Evolutionary conservation across 169 alveolate genomes (phyloP), one percentile per base, ranked within the genome.

Genomic region (Plasmodium knowlesi): DNA sequence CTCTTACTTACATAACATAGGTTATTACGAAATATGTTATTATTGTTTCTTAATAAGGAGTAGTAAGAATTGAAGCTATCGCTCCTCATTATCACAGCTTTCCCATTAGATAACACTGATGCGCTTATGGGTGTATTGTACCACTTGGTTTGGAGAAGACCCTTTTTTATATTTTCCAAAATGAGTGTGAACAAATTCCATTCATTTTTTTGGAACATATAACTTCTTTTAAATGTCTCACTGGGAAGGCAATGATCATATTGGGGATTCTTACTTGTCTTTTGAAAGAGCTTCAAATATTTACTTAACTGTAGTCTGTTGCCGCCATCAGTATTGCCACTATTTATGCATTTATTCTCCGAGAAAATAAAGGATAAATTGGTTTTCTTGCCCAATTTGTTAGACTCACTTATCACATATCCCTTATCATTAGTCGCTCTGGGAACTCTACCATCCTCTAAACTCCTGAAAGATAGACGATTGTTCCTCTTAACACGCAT

Each of bases 1-100:
- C 57, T 84, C 50, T 84, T 84, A 5, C 76, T 70, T 32, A 41
- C 76, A 73, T 84, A 84, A n/a, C 43, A 72, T 73, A 84, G 25
- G 61, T 84, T 71, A 72, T 84, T 84, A 28, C 39, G 76, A 41
- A 84, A 84, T 3, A 84, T 72, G 14, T 71, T 72, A 22, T 71
- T 84, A 43, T 74, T 73, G 19, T 30, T 84, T 28, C 74, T 22
- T 72, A 84, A 84, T 19, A 73, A 6, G 6, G 84, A 84, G 76
- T 41, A 73, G 28, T 73, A 32, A 5, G 41, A 61, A 61, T 61
- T 61, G 25, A 61, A 61, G 3, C 74, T 34, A 61, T 61, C 74
- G 12, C 19, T 61, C 32, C 74, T 61, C 74, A 61, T 22, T 2
- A 22, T 25, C 32, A n/a, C 28, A 6, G 74, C 32, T 61, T 61